These are phyloP conservation scores for Pseudocercospora crystallina DNA, from an alignment of 2,329 filamentous ascomycete species.

Conservation along the genomic window DNA sequence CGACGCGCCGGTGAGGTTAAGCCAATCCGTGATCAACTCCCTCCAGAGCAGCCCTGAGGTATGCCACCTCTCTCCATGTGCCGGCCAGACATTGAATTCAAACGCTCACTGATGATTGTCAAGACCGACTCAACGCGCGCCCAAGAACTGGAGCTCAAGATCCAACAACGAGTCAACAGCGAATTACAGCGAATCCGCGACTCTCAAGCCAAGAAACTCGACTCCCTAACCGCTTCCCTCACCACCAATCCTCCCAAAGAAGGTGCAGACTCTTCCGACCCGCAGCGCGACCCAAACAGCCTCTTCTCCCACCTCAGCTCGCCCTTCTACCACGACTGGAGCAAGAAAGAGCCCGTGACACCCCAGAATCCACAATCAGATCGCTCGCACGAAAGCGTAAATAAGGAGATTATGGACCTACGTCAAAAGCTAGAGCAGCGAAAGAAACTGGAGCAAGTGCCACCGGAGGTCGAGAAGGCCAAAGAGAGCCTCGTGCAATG, in stretches of 20 bases:
- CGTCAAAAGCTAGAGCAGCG: slow-evolving; percentile 50
- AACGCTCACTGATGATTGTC: neutral
- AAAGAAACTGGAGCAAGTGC: slow-evolving; percentile 63
- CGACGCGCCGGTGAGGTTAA: slow-evolving; percentile 67
- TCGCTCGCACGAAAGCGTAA: slow-evolving; percentile 54
- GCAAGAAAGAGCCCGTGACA: slow-evolving; percentile 36
- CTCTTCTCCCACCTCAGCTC: slow-evolving; percentile 34
- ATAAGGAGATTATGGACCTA: slow-evolving; percentile 58
- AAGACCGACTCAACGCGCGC: slow-evolving; percentile 87
- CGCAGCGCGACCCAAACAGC: slow-evolving; percentile 24
- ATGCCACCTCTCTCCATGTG: slow-evolving; percentile 32
- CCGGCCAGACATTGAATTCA: neutral
- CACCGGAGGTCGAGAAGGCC: slow-evolving; percentile 70
- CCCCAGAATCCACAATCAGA: slow-evolving; percentile 43
- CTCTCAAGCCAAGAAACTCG: slow-evolving; percentile 68
- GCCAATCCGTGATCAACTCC: slow-evolving; percentile 76
- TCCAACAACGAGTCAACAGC: slow-evolving; percentile 80
- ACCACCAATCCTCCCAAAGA: slow-evolving; percentile 41
- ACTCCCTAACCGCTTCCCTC: slow-evolving; percentile 60
- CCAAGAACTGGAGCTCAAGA: slow-evolving; percentile 78
- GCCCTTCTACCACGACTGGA: slow-evolving; percentile 38
- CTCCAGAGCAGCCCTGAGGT: slow-evolving; percentile 86
- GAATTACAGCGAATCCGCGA: slow-evolving; percentile 80
- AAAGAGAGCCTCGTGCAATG: slow-evolving; percentile 76
- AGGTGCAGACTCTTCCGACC: slow-evolving; percentile 28